Evolutionary conservation across 139 green algal genomes (phyloP), one percentile per base, ranked within the genome.

Genomic region (Astrephomene gubernaculifera): DNA sequence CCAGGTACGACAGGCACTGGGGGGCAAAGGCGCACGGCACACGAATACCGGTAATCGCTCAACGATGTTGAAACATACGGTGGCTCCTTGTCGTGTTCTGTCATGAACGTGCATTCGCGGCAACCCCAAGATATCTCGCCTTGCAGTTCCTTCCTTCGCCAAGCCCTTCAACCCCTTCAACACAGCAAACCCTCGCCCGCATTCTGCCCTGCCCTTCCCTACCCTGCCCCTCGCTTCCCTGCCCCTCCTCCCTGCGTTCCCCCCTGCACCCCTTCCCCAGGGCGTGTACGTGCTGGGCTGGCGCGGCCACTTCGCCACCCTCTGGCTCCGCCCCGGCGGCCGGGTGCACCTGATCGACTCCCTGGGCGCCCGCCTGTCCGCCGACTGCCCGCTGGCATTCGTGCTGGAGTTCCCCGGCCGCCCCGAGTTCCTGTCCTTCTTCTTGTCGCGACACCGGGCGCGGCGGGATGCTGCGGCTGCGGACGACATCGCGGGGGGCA

Each of bases 281-380:
- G 79, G 79, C 79, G 79, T 86, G 8, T 86, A 86, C 79, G 49
- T 86, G 24, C 45, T 86, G 45, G 79, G 79, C 65, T 70, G 25
- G 29, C 79, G 54, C 27, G 79, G 79, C 45, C 79, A 86, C 64
- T 86, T 86, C 45, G 24, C 49, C 61, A 78, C 79, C 12, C 65
- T 86, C 3, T 86, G 79, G 79, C 49, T 86, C 65, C 64, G 79
- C 2, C 79, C 79, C 19, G 79, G 79, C 33, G 65, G 65, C 19
- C 4, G 35, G 12, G 35, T 74, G 29, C 79, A 86, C 79, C 14
- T 85, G 10, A 70, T 70, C 65, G 79, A 86, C 79, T 70, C 45
- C 10, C 65, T 86, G 24, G 79, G 79, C 9, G 31, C 79, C 1
- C 64, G 79, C 4, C 64, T 86, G 65, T 33, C 79, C 35, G 61